Base-by-base conservation (phyloP, 495 filamentous ascomycete genomes). In the Pyrenula massariospora region DNA sequence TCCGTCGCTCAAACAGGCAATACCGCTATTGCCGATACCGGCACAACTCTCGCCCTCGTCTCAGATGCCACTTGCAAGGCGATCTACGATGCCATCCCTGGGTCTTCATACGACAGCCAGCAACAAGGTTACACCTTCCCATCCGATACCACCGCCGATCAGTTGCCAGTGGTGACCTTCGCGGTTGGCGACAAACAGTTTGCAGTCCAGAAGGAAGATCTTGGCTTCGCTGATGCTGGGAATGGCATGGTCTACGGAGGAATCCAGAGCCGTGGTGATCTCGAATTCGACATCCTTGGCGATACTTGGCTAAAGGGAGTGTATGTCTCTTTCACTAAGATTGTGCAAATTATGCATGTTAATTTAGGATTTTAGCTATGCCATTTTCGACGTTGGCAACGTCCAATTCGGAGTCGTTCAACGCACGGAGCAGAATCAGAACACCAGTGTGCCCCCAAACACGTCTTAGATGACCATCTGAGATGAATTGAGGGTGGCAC, bases 351-450 rank as follows among this genome's bases (percentile, higher is more conserved):
- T 31, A 2, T 49, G 24, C 55, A 56, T 11, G 59, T 19, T 51
- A 3, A 47, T 48, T 12, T 50, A 19, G 50, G 55, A 2, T 57
- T 52, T n/a, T 49, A 24, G 19, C 19, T 22, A 24, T 8, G 61
- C 87, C 83, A 77, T 92, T 54, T 91, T 87, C 68, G 87, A 92
- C 64, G 80, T 86, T 57, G 86, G 88, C 52, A 84, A 88, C 60
- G 72, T 62, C 61, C 81, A 79, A 20, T 85, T 91, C 61, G 87
- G 87, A 22, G 78, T 78, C 53, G 85, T 89, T 22, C 81, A 84
- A 58, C 80, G 86, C 62, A 73, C 76, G 31, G 77, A 86, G 65
- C 63, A 69, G 53, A 70, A 68, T 19, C 82, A 85, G 68, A 82
- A 80, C 31, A 42, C 31, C 15, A 15, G 15, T 42, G 8, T 15